Evolutionary conservation across 495 filamentous ascomycete genomes (phyloP).

Genomic region (Penicillium parvum): DNA sequence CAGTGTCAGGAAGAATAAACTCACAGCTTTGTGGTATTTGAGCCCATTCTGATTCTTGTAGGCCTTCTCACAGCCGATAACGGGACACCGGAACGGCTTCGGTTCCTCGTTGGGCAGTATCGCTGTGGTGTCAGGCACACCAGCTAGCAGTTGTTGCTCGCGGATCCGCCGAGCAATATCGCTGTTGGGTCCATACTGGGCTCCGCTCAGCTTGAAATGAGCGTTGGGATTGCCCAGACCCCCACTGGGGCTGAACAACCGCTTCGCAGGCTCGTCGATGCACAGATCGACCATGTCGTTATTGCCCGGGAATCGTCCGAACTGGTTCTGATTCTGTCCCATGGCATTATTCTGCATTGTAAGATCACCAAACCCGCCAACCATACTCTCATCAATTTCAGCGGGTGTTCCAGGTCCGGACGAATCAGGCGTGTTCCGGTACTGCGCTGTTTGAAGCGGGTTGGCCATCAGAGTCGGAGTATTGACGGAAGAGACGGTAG

Average conservation of each 20-base stretch:
- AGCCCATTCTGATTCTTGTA: slow-evolving; percentile 99
- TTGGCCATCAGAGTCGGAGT: slow-evolving; percentile 78
- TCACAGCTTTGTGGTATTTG: slow-evolving; percentile 75
- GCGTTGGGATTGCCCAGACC: slow-evolving; percentile 65
- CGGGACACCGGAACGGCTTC: slow-evolving; percentile 95
- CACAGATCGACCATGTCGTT: slow-evolving; percentile 66
- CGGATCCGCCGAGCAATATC: slow-evolving; percentile 65
- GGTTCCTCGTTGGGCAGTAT: slow-evolving; percentile 63
- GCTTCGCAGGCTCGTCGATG: slow-evolving; percentile 94
- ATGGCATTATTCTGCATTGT: slow-evolving; percentile 57
- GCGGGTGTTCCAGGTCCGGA: slow-evolving; percentile 71
- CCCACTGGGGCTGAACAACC: slow-evolving; percentile 81
- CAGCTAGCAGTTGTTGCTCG: slow-evolving; percentile 69
- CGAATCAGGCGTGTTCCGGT: slow-evolving; percentile 65
- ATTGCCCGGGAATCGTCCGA: slow-evolving; percentile 39
- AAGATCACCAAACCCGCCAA: slow-evolving; percentile 47
- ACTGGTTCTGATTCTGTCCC: slow-evolving; percentile 51
- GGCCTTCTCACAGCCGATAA: slow-evolving; percentile 98
- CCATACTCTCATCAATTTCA: slow-evolving; percentile 57
- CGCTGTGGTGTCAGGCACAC: slow-evolving; percentile 52
- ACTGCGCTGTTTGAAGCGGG: slow-evolving; percentile 59
- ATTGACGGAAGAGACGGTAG: slow-evolving; percentile 96
- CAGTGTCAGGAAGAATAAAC: slow-evolving; percentile 20
- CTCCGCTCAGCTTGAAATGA: slow-evolving; percentile 65
- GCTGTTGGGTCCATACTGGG: slow-evolving; percentile 69